Conservation (phyloP, 441 rosid species). For the Eutrema salsugineum region DNA sequence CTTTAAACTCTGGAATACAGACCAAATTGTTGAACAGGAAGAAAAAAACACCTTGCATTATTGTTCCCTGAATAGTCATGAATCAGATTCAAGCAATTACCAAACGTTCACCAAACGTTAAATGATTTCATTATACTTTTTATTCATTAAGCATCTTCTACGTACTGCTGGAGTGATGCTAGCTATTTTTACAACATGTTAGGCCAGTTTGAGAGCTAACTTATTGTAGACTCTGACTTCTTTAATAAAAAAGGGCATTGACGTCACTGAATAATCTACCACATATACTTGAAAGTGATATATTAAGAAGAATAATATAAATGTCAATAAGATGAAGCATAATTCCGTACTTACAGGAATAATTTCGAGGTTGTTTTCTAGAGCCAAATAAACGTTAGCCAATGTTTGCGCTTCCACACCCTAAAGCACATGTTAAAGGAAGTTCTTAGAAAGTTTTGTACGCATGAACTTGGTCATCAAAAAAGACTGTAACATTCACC, state of each 20-base stretch:
- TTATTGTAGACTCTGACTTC: no score
- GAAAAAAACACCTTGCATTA: neutral
- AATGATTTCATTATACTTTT: neutral
- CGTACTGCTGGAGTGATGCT: neutral
- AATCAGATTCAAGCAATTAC: constrained; percentile 2
- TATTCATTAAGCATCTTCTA: neutral
- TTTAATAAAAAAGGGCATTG: no score
- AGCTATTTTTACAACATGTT: no score
- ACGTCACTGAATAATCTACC: no score
- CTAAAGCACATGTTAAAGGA: constrained; percentile 36
- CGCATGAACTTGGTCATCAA: neutral
- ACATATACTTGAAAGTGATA: no score
- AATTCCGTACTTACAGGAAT: constrained; percentile 66
- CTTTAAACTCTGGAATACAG: neutral
- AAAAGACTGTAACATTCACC: neutral
- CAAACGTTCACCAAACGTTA: neutral
- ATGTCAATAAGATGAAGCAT: constrained; percentile 7
- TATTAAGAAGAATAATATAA: neutral
- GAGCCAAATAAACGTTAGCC: constrained; percentile 93
- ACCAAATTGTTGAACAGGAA: neutral
- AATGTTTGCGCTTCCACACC: constrained; percentile 99
- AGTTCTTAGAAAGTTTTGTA: constrained; percentile 12
- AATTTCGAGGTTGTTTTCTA: constrained; percentile 94
- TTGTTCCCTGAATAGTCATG: neutral
- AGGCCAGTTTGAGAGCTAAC: no score